Base-by-base conservation (phyloP, 1,284 basidiomycete species). In the Puccinia hordei region DNA sequence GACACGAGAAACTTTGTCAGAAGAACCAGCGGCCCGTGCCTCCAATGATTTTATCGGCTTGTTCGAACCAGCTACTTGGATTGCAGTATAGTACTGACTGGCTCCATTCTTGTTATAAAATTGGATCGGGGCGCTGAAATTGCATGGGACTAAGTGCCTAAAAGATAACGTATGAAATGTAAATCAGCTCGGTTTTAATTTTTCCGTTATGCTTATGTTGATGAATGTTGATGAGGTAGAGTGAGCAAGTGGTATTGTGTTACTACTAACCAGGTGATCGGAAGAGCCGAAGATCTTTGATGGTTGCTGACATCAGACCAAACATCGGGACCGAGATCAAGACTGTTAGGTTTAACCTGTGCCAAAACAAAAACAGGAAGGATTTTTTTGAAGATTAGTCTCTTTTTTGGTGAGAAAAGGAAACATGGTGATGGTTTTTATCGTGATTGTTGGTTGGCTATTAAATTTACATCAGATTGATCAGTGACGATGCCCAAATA, bases 21-120 rank as follows among this genome's bases (percentile, higher is more conserved):
- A 49, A 19, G 13, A 49, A 30, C 30, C 57, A 59, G 57, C 17
- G 13, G 57, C 24, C 9, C 57, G 27, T 15, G 57, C 57, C 33
- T 59, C 57, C 15, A 59, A 33, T 33, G 57, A 59, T 27, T 66
- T 71, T 5, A 71, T 73, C 49, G 69, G 49, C 19, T 30, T 35
- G 46, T 55, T 73, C 35, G 69, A 15, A 17, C 53, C 49, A 13
- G 46, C 53, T 2, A 73, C 53, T 73, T 73, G 69, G 35, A 73
- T 73, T 6, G 69, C 46, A 9, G 69, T 73, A n/a, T 53, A 73
- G 13, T 73, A 38, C 4, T 24, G 46, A 17, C 24, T 53, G n/a
- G 35, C 53, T 4, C 69, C 69, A 55, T 53, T 35, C 53, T 73
- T 73, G 35, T 73, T 73, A 46, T 53, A 73, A 33, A 73, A 73